Base-by-base conservation (phyloP, 1,284 basidiomycete genomes). In the Mycena sp. region DNA sequence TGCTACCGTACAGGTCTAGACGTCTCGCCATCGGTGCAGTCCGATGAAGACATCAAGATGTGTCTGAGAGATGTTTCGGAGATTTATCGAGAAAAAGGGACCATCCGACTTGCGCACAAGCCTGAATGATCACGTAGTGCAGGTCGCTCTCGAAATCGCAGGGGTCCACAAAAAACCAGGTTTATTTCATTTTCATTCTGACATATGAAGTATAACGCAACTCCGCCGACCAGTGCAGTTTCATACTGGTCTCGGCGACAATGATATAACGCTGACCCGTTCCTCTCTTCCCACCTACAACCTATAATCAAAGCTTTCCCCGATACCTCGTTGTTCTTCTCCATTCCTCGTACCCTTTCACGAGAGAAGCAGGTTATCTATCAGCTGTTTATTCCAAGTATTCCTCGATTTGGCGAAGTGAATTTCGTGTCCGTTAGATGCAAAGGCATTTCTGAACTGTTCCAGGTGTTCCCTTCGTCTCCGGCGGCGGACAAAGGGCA, bases 181-280 rank as follows among this genome's bases (percentile, higher is more conserved):
- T 89, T 70, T 26, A 73, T 51, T 28, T 57, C 10, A 19, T 25
- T 48, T 10, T 2, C 43, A n/a, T n/a, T n/a, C n/a, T n/a, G n/a
- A n/a, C n/a, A n/a, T n/a, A n/a, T n/a, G n/a, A n/a, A n/a, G n/a
- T n/a, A 32, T 63, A 32, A 35, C 29, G n/a, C 30, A 19, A 40
- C 59, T 44, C 23, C 12, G 26, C 12, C 52, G 28, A 50, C 25
- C 61, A 91, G 91, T 93, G 10, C 91, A 93, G 77, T 93, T 93
- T 73, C 91, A 93, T 70, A 92, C 90, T 6, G 91, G 91, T 25
- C 79, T 93, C 0, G 92, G 91, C 6, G 91, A 93, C 71, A 86
- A 82, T 61, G 89, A 92, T 63, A 84, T 93, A 48, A 80, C 74
- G n/a, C 78, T 92, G 26, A 68, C 77, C 16, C 80, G 78, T 6